Conservation (phyloP, 306 rosid genomes). For the Notholithocarpus densiflorus region DNA sequence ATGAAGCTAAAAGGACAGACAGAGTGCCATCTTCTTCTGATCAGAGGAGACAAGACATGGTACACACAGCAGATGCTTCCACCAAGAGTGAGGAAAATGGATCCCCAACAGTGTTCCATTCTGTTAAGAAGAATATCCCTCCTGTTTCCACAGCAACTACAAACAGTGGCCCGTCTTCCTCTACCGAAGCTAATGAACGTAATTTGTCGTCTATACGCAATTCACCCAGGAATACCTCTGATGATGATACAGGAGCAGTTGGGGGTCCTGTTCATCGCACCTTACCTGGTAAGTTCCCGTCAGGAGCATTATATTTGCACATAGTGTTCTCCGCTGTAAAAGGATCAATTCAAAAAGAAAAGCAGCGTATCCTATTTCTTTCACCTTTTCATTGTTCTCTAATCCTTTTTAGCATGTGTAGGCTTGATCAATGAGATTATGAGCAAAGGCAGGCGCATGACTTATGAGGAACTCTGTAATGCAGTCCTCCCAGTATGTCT, state of each 20-base stretch:
- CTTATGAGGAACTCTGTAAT: slow-evolving; percentile 89
- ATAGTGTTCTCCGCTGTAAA: background rate
- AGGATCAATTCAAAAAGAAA: background rate
- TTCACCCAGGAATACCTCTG: slow-evolving; percentile 79
- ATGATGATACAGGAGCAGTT: slow-evolving; percentile 67
- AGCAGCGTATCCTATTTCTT: background rate
- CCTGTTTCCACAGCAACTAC: slow-evolving; percentile 55
- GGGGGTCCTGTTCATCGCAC: slow-evolving; percentile 86
- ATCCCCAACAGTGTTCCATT: slow-evolving; percentile 47
- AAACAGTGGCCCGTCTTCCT: slow-evolving; percentile 63
- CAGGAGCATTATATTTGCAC: slow-evolving; percentile 3
- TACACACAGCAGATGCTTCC: slow-evolving; percentile 44
- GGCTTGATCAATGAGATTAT: slow-evolving; percentile 93
- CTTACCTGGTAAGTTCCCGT: slow-evolving; percentile 75
- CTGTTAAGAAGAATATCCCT: slow-evolving; percentile 44
- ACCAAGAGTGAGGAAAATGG: slow-evolving; percentile 57
- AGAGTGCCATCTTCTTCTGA: slow-evolving; percentile 59
- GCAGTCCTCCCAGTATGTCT: slow-evolving; percentile 84
- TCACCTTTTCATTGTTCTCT: slow-evolving; percentile 16
- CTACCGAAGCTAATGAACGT: slow-evolving; percentile 61
- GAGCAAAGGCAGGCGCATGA: slow-evolving; percentile 91
- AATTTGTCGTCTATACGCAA: slow-evolving; percentile 52
- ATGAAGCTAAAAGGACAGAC: slow-evolving; percentile 66
- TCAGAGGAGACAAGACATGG: slow-evolving; percentile 57
- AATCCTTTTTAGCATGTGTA: slow-evolving; percentile 35